phyloP scores from a whole-genome alignment of 2,329 filamentous ascomycete genomes.

The Penicillium nordicum region DNA sequence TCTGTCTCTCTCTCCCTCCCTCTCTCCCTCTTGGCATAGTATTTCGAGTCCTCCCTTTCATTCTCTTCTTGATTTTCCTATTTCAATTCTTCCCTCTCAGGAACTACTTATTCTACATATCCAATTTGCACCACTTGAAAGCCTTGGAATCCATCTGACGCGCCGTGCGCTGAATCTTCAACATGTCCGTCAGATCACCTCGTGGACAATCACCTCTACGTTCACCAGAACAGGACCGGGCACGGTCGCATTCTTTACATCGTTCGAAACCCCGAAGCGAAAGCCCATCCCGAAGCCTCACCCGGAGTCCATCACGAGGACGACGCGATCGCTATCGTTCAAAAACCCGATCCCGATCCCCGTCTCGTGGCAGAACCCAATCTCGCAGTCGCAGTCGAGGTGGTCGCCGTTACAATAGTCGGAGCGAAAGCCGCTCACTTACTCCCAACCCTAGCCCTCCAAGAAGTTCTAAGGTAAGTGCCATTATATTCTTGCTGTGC shows the following conservation, averaged over 20 bases:
- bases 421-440: slow-evolving; percentile 29
- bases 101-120: background rate
- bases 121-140: background rate
- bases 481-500: background rate
- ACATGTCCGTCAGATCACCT: slow-evolving; percentile 28
- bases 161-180: background rate
- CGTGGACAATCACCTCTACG: slow-evolving; percentile 30
- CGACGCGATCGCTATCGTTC: slow-evolving; percentile 28
- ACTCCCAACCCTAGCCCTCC: slow-evolving; percentile 24
- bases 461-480: slow-evolving; percentile 38
- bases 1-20: background rate
- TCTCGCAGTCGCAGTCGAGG: slow-evolving; percentile 40
- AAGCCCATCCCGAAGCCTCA: slow-evolving; percentile 22
- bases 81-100: background rate
- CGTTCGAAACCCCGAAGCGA: slow-evolving; percentile 38
- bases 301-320: slow-evolving; percentile 27
- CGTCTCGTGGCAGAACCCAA: slow-evolving; percentile 27
- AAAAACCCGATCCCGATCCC: slow-evolving; percentile 29
- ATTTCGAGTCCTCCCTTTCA: background rate
- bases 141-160: background rate
- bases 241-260: slow-evolving; percentile 27
- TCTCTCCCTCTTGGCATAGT: background rate
- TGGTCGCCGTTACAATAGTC: slow-evolving; percentile 39
- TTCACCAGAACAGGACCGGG: slow-evolving; percentile 21
- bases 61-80: background rate